Evolutionary conservation across 257 asterid species (phyloP).

Genomic region (Voacanga thouarsii): DNA sequence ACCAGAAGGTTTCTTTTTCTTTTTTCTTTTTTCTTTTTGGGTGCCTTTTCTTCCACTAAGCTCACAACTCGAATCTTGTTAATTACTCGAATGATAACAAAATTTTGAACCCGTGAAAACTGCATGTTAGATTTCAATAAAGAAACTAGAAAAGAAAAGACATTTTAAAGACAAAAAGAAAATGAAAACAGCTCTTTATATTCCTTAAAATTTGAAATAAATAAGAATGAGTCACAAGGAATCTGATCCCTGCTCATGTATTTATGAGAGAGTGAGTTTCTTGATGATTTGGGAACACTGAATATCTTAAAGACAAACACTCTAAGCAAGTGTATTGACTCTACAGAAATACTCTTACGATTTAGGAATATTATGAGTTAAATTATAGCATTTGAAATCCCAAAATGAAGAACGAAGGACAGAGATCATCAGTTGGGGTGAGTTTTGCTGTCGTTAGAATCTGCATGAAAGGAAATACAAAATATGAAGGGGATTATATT

Average conservation of each 20-base stretch:
- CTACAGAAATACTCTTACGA: background rate
- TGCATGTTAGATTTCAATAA: too few species aligned
- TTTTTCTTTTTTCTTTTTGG: too few species aligned
- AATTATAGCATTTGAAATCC: background rate
- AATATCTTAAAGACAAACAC: constrained; percentile 3
- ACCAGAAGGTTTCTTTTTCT: too few species aligned
- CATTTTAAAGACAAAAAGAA: background rate
- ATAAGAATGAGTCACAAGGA: background rate
- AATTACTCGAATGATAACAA: too few species aligned
- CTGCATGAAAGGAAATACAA: constrained; percentile 1
- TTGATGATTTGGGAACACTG: background rate
- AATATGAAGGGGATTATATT: background rate
- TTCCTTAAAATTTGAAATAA: background rate
- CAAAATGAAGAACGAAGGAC: background rate
- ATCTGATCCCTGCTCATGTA: background rate
- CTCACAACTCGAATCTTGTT: too few species aligned
- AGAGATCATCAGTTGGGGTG: background rate
- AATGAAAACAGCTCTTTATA: background rate
- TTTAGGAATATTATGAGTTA: background rate
- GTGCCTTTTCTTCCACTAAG: too few species aligned
- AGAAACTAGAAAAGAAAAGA: too few species aligned
- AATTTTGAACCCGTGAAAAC: too few species aligned
- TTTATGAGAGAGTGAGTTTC: background rate
- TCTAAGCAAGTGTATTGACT: background rate
- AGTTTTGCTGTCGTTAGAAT: background rate